These are phyloP conservation scores for Backusella circina DNA, from an alignment of 192 early-diverging fungal genomes.

Conservation along the genomic window DNA sequence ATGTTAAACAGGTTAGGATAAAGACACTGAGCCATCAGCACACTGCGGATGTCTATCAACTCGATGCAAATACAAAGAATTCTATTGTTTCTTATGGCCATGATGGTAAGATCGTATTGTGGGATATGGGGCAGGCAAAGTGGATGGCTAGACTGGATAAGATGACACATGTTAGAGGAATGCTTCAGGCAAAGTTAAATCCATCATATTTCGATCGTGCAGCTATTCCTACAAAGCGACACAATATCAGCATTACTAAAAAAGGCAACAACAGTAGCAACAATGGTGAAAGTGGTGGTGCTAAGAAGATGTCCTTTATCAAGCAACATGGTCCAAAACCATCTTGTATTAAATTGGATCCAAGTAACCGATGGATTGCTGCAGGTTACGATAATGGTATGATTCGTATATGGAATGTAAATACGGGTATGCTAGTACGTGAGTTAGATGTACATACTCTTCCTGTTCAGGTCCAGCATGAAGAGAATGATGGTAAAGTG, in stretches of 20 bases:
- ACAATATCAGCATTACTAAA: background rate
- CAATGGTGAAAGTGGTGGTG: background rate
- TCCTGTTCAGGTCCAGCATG: background rate
- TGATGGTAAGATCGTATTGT: constrained; percentile 29
- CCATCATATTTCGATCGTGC: background rate
- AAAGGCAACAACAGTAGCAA: background rate
- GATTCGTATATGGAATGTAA: constrained; percentile 24
- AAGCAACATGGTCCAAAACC: background rate
- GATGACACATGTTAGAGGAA: background rate
- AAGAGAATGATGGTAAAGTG: background rate
- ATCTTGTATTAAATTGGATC: constrained; percentile 21
- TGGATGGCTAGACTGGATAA: constrained; percentile 31
- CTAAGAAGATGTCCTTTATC: background rate
- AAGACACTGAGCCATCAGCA: constrained; percentile 24
- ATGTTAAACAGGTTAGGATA: constrained; percentile 8
- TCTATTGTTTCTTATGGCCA: constrained; percentile 24
- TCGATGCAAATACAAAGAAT: constrained; percentile 21
- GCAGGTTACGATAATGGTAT: constrained; percentile 23
- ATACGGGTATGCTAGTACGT: constrained; percentile 10
- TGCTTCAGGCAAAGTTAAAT: background rate
- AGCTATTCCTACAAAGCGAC: background rate
- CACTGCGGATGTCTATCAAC: constrained; percentile 18
- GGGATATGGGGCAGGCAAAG: constrained; percentile 17
- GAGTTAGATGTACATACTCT: background rate
- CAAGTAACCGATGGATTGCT: constrained; percentile 26